These are phyloP conservation scores for Pleurozium schreberi DNA, from an alignment of 225 moss, liverwort and hornwort genomes.

Conservation along the genomic window DNA sequence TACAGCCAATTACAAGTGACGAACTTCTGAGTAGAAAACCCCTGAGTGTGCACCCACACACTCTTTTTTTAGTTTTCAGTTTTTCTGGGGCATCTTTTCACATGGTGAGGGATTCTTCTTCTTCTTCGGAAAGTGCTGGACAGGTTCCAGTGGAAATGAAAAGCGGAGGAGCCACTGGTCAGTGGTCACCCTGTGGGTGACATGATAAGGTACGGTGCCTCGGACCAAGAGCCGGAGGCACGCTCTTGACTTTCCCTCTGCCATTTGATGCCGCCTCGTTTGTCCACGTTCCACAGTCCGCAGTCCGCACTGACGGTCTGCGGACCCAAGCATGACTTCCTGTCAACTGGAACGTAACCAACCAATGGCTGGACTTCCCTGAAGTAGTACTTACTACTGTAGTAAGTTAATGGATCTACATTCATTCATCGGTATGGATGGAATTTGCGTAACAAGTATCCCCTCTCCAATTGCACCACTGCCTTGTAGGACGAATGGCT, in stretches of 20 bases:
- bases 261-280: neutral
- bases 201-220: neutral
- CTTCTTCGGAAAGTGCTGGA: neutral
- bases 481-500: neutral
- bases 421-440: neutral
- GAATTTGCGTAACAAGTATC: no score
- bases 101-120: no score
- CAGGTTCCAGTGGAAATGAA: neutral
- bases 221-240: neutral
- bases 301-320: neutral
- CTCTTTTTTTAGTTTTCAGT: no score
- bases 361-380: neutral
- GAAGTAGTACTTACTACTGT: no score
- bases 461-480: neutral
- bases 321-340: neutral
- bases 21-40: no score
- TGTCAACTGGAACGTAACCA: neutral
- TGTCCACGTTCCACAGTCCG: neutral
- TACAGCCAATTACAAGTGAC: neutral
- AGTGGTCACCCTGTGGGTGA: neutral
- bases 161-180: neutral
- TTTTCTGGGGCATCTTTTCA: neutral
- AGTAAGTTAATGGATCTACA: no score
- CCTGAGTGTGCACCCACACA: neutral
- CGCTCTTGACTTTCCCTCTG: neutral